phyloP scores from a whole-genome alignment of 495 filamentous ascomycete species.

The Rostrohypoxylon terebratum region DNA sequence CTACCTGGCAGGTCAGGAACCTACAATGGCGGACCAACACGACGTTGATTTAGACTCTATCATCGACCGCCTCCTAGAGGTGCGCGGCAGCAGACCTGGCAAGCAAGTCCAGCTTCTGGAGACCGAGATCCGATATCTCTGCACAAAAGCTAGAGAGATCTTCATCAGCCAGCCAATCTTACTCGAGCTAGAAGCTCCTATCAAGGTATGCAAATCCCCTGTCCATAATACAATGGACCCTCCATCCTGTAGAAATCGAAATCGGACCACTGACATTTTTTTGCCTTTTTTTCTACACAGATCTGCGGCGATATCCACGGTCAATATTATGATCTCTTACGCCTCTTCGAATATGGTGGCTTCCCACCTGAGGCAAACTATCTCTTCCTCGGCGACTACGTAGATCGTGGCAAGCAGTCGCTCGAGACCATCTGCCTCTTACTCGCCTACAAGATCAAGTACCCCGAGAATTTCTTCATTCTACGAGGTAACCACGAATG shows the following conservation, averaged over 20 bases:
- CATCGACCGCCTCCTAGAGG: slow-evolving; percentile 97
- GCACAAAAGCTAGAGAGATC: slow-evolving; percentile 98
- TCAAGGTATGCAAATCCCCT: slow-evolving; percentile 78
- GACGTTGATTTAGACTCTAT: slow-evolving; percentile 99
- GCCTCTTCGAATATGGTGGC: slow-evolving; percentile 97
- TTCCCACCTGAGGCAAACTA: slow-evolving; percentile 99
- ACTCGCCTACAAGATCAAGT: slow-evolving; percentile 99
- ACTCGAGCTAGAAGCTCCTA: slow-evolving; percentile 96
- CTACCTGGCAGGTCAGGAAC: slow-evolving; percentile 59
- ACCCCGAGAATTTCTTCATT: slow-evolving; percentile 99
- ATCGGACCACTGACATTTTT: slow-evolving; percentile 7
- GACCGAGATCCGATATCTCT: slow-evolving; percentile 96
- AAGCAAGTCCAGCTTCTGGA: slow-evolving; percentile 99
- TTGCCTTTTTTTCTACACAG: slow-evolving; percentile 61
- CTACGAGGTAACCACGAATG: slow-evolving; percentile 99
- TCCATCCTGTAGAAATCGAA: slow-evolving; percentile 2
- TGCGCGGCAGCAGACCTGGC: slow-evolving; percentile 95
- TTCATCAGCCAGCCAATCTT: slow-evolving; percentile 99
- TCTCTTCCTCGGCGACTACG: slow-evolving; percentile 98
- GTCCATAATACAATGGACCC: not conserved
- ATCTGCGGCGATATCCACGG: slow-evolving; percentile 99
- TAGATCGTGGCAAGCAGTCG: slow-evolving; percentile 99
- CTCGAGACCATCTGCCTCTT: slow-evolving; percentile 99
- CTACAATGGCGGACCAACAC: slow-evolving; percentile 90
- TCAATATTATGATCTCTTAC: slow-evolving; percentile 98